Base-by-base conservation (phyloP, 352 stramenopile genomes). In the Globisporangium nodosum region DNA sequence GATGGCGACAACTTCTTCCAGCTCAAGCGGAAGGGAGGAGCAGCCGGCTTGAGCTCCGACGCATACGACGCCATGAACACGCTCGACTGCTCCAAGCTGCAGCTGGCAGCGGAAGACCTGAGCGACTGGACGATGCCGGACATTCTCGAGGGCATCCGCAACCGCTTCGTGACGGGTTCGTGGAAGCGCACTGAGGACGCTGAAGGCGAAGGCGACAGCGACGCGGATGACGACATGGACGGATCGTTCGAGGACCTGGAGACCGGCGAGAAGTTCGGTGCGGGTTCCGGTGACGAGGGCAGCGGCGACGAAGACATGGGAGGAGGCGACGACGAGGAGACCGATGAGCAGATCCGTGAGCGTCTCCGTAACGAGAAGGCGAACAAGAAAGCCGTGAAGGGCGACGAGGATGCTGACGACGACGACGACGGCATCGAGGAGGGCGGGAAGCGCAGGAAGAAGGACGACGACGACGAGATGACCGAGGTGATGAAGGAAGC, bases 211-310 rank as follows among this genome's bases (percentile, higher is more conserved):
- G 60, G 18, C 11, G 69, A 71, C 2, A 77, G 60, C 6, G 81
- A 86, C 12, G 76, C 64, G 0, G 77, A 84, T 31, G 76, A 64
- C 33, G 79, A 85, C 37, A 81, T 98, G 79, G 87, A 96, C 39
- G 97, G 96, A 31, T 97, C 98, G 45, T 99, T 99, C 74, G 96
- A 99, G 73, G 96, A 99, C 58, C 78, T 99, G 39, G 94, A 99
- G 76, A 98, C 90, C 15, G 91, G 93, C 2, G 91, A 98, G 54
- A 81, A 68, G 24, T 74, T 92, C 49, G 67, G 68, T 2, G 35
- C 35, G 31, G 74, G 62, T 12, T 58, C 51, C 21, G 64, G 52
- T 27, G 63, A 69, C 3, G 71, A 68, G 7, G 67, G 69, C 0
- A 63, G 52, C 3, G 66, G 67, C 15, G 71, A 77, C 1, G 63